Evolutionary conservation across 1,284 basidiomycete species (phyloP).

Genomic region (Ganoderma lucidum): DNA sequence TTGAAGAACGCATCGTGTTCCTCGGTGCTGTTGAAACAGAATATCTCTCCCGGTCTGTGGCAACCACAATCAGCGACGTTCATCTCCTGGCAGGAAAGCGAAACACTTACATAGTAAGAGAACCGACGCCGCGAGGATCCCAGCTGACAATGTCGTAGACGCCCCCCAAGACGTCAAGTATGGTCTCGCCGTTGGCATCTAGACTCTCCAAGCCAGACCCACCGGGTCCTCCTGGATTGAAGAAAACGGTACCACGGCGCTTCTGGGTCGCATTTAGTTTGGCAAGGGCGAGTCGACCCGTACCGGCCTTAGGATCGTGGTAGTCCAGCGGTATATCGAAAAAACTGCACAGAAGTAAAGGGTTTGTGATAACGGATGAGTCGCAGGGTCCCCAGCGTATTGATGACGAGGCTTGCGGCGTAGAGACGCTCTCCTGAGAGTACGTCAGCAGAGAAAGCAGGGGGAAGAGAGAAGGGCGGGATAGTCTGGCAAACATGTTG

Average conservation of each 20-base stretch:
- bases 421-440: not conserved
- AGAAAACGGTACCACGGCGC: constrained; percentile 17
- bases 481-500: not conserved
- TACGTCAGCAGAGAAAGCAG: not conserved
- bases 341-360: constrained; percentile 2
- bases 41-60: constrained; percentile 24
- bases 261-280: constrained; percentile 3
- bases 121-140: constrained; percentile 27
- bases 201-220: constrained; percentile 17
- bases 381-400: not conserved
- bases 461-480: not conserved
- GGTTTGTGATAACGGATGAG: not conserved
- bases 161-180: constrained; percentile 20
- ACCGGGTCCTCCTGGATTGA: constrained; percentile 30
- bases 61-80: not conserved
- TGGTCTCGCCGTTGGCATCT: not conserved
- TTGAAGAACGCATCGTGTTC: constrained; percentile 23
- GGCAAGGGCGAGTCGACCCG: constrained; percentile 4
- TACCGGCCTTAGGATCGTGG: not conserved
- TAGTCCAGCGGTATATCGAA: constrained; percentile 12
- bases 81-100: not conserved
- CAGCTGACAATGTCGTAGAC: constrained; percentile 25
- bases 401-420: not conserved
- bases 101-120: constrained; percentile 19
- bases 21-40: constrained; percentile 19